Conservation (phyloP, 2,329 filamentous ascomycete species). For the Pleoardoris graminearum region DNA sequence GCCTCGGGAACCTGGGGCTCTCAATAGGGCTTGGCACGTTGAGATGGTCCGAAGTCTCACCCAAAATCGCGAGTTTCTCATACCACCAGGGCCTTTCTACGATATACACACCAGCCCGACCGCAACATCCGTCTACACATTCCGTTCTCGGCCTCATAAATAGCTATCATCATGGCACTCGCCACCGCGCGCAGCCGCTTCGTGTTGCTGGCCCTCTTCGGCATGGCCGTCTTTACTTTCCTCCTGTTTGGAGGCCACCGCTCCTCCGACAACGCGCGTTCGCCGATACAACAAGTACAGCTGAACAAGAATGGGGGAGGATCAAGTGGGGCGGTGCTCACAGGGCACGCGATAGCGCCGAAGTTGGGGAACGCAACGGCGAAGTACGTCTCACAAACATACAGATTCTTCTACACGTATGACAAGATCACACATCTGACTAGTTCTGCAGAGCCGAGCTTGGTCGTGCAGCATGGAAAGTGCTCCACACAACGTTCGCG, state of each 20-base stretch:
- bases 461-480: constrained; percentile 67
- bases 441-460: constrained; percentile 58
- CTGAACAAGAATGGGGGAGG: constrained; percentile 15
- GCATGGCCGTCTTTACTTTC: constrained; percentile 60
- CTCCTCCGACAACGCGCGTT: constrained; percentile 37
- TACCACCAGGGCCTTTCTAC: background rate
- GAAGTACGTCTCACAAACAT: constrained; percentile 53
- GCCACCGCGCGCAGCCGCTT: constrained; percentile 42
- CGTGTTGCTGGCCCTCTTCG: constrained; percentile 54
- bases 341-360: constrained; percentile 73
- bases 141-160: background rate
- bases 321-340: constrained; percentile 48
- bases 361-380: constrained; percentile 81
- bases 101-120: background rate
- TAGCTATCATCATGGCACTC: constrained; percentile 29
- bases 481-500: constrained; percentile 68
- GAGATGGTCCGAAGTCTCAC: constrained; percentile 1
- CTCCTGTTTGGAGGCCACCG: constrained; percentile 64
- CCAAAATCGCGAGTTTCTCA: constrained; percentile 5
- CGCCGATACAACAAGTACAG: constrained; percentile 20
- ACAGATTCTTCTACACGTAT: constrained; percentile 6
- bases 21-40: constrained; percentile 8
- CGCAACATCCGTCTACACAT: background rate
- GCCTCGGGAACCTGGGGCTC: background rate
- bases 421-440: constrained; percentile 25